phyloP scores from a whole-genome alignment of 2,329 filamentous ascomycete species.

The Cladophialophora psammophila region DNA sequence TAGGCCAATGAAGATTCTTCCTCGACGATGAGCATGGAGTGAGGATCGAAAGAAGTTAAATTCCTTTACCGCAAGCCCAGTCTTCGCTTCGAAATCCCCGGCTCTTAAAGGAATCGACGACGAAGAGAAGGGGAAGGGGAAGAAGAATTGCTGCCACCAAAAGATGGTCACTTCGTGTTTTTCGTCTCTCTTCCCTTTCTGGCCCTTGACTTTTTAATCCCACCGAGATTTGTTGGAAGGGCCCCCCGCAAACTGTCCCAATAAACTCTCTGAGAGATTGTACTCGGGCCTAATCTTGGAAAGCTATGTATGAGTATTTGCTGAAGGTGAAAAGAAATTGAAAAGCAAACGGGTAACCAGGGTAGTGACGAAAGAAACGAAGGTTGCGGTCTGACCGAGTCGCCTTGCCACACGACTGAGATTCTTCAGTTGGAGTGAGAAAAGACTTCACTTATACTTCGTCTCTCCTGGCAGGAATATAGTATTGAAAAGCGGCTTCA shows the following conservation, averaged over 20 bases:
- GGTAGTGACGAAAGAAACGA: not conserved
- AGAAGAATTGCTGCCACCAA: not conserved
- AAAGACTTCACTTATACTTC: not conserved
- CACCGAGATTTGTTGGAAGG: not conserved
- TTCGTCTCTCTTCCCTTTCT: not conserved
- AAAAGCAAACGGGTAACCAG: not conserved
- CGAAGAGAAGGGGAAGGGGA: not conserved
- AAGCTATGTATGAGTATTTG: not conserved
- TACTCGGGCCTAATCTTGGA: not conserved
- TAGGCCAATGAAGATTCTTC: not conserved
- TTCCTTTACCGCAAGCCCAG: not conserved
- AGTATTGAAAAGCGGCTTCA: too few relatives aligned
- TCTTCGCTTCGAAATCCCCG: too few relatives aligned
- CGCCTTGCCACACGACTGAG: not conserved
- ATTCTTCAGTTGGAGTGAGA: not conserved
- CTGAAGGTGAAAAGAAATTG: not conserved
- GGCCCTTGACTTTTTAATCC: not conserved
- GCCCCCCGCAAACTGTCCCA: not conserved
- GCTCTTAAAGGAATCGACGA: not conserved
- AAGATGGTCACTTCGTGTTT: not conserved
- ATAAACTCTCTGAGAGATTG: not conserved
- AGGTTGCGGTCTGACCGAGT: not conserved
- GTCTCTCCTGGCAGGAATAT: not conserved
- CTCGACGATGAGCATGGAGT: not conserved
- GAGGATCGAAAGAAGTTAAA: not conserved